Evolutionary conservation across 148 eudicot genomes (phyloP).

Genomic region (Amaranthus cruentus): DNA sequence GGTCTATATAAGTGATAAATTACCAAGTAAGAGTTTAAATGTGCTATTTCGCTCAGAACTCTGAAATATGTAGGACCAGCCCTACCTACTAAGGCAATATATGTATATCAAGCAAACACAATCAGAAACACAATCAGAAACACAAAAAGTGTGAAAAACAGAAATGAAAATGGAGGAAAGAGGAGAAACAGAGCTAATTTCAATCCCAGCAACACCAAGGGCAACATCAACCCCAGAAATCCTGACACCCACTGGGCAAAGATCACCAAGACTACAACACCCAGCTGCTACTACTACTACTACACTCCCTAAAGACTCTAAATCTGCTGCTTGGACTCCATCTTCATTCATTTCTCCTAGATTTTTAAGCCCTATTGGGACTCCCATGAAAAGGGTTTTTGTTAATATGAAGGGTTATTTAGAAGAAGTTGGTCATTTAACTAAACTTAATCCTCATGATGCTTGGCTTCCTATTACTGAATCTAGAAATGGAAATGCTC

Average conservation of each 20-base stretch:
- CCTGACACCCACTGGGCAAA: slow-evolving; percentile 60
- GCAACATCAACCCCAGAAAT: slow-evolving; percentile 80
- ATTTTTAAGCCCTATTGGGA: slow-evolving; percentile 90
- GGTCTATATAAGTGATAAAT: too few species aligned
- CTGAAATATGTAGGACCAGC: too few species aligned
- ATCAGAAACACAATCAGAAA: background rate
- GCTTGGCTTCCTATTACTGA: slow-evolving; percentile 99
- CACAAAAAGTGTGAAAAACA: background rate
- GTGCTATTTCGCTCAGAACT: too few species aligned
- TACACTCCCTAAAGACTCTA: slow-evolving; percentile 23
- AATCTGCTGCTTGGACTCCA: slow-evolving; percentile 67
- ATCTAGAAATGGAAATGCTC: slow-evolving; percentile 89
- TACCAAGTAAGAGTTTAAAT: too few species aligned
- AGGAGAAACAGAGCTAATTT: slow-evolving; percentile 78
- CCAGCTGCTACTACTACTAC: background rate
- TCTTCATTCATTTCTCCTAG: slow-evolving; percentile 82
- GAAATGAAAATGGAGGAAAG: slow-evolving; percentile 60
- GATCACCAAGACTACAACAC: slow-evolving; percentile 52
- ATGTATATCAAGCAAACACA: background rate
- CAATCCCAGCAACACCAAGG: slow-evolving; percentile 88
- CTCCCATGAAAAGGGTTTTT: slow-evolving; percentile 91
- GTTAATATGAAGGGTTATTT: slow-evolving; percentile 85
- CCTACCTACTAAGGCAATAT: too few species aligned
- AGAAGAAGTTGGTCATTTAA: slow-evolving; percentile 88
- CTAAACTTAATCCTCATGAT: slow-evolving; percentile 95